Evolutionary conservation across 768 basidiomycete genomes (phyloP).

Genomic region (Terana coerulea): DNA sequence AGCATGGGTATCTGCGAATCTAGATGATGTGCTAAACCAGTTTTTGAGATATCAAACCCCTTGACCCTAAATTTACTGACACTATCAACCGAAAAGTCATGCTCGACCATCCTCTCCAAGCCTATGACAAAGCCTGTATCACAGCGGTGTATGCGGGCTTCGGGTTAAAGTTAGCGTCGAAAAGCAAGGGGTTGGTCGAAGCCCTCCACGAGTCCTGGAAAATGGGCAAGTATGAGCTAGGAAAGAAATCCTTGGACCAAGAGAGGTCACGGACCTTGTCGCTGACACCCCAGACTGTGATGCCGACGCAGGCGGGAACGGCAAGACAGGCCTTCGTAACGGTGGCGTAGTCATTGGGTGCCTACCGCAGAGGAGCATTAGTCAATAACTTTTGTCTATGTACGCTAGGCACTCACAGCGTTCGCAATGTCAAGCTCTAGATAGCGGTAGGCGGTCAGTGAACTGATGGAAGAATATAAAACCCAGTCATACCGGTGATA

Average conservation of each 20-base stretch:
- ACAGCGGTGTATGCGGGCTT: constrained; percentile 37
- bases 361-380: no score
- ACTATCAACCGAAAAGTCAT: no score
- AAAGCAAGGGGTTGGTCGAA: constrained; percentile 39
- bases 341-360: constrained; percentile 39
- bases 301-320: constrained; percentile 39
- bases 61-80: no score
- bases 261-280: constrained; percentile 35
- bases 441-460: neutral
- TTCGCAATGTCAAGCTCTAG: constrained; percentile 24
- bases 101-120: no score
- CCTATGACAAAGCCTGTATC: constrained; percentile 24
- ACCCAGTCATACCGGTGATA: constrained; percentile 43
- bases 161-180: constrained; percentile 42
- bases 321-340: constrained; percentile 45
- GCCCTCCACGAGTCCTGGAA: constrained; percentile 44
- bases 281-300: constrained; percentile 48
- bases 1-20: no score
- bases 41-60: no score
- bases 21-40: no score
- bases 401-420: no score
- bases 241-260: no score
- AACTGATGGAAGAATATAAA: neutral
- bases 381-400: no score
- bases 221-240: neutral